These are phyloP conservation scores for Pythium folliculosum DNA, from an alignment of 352 stramenopile species.

Conservation along the genomic window DNA sequence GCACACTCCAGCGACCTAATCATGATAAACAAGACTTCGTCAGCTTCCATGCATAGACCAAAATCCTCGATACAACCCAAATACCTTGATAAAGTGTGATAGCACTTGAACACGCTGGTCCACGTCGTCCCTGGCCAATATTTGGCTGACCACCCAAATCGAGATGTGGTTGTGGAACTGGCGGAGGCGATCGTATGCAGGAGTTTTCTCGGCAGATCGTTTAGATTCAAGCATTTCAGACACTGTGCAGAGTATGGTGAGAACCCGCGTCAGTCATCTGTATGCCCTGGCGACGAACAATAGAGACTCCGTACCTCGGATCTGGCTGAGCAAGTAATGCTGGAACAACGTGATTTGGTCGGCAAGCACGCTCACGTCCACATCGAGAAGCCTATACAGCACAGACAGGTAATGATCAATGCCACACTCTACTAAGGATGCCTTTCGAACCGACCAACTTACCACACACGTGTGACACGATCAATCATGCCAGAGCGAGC, in stretches of 20 bases:
- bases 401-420: neutral
- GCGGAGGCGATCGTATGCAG: conserved; percentile 79
- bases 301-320: conserved; percentile 54
- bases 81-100: conserved; percentile 82
- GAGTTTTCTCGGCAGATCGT: conserved; percentile 73
- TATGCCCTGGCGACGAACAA: neutral
- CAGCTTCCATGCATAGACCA: neutral
- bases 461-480: conserved; percentile 56
- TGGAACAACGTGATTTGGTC: conserved; percentile 87
- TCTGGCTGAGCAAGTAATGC: conserved; percentile 88
- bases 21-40: neutral
- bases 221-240: conserved; percentile 81
- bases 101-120: conserved; percentile 82
- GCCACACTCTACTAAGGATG: neutral
- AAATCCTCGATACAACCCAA: neutral
- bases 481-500: conserved; percentile 23
- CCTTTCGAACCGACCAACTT: conserved; percentile 3
- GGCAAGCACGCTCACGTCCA: conserved; percentile 76
- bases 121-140: conserved; percentile 71
- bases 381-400: conserved; percentile 60
- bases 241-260: conserved; percentile 35
- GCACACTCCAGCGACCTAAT: conserved; percentile 68
- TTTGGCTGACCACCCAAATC: conserved; percentile 84
- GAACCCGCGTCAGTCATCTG: neutral
- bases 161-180: conserved; percentile 87